Base-by-base conservation (phyloP, 2,329 filamentous ascomycete species). In the Fusarium buxicola region DNA sequence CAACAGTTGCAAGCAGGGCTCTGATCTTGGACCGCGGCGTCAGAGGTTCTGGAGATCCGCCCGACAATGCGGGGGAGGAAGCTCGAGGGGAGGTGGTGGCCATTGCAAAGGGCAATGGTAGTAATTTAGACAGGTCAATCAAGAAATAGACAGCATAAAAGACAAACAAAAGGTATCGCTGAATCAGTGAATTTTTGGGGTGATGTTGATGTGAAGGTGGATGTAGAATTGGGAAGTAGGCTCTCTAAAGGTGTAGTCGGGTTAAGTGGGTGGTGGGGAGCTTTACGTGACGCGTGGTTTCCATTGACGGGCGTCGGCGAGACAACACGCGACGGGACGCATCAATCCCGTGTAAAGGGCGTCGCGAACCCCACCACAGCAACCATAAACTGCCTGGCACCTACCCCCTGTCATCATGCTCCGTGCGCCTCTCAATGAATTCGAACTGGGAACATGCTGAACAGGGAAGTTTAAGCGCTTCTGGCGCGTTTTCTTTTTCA, bases 11-110 rank as follows among this genome's bases (percentile, higher is more conserved):
- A 24, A 87, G 70, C 47, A 87, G 73, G 16, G 84, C 83, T 64
- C 76, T 79, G 45, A 88, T 78, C 65, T 86, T 88, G 16, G 86
- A 82, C 35, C 76, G 77, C 7, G 85, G 85, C 10, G 85, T 76
- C 45, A 83, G 78, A 38, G 76, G 80, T 54, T 80, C 75, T 40
- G 81, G 77, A 35, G 75, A 75, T 43, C 77, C 79, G 58, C 73
- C 77, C 65, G 76, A 74, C 48, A 74, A 78, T 24, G 73, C 73
- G 35, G 80, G 80, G 38, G 82, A 82, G n/a, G 80, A 74, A 49
- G 80, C 76, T 69, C 77, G 75, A 58, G 79, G 74, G 31, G 82
- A 81, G 32, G 58, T 27, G 32, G 58, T 46, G 71, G 82, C 76
- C 84, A 86, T 87, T 72, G 65, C 67, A 3, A 44, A 50, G 35